A percentile compares a stretch with the other conserved stretches of the same genome.
Evolutionary conservation across 768 basidiomycete species (phyloP).

Genomic region (Gelatoporia subvermispora): DNA sequence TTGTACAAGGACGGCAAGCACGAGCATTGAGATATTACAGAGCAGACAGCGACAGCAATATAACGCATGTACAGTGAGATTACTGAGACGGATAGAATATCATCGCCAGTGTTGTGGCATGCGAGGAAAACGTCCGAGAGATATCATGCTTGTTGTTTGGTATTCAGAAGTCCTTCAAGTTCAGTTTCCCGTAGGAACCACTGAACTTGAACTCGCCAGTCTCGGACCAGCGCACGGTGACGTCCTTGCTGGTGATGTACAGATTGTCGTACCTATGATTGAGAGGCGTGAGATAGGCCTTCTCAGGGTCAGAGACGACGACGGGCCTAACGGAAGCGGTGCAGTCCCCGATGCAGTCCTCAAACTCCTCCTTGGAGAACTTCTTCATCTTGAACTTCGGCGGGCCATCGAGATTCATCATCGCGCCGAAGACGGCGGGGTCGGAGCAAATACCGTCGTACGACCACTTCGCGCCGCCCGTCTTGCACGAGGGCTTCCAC

Average conservation of each 20-base stretch:
- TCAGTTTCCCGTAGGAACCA: conserved; percentile 45
- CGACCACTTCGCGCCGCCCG: conserved; percentile 40
- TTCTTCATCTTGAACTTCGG: conserved; percentile 49
- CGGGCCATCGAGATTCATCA: conserved; percentile 38
- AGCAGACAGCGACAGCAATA: too few relatives aligned
- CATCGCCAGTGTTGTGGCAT: too few relatives aligned
- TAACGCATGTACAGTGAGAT: too few relatives aligned
- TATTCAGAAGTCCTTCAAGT: too few relatives aligned
- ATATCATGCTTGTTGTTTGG: too few relatives aligned
- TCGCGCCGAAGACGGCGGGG: conserved; percentile 41
- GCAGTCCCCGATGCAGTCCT: conserved; percentile 21
- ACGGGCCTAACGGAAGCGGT: conserved; percentile 32
- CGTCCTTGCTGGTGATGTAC: conserved; percentile 34
- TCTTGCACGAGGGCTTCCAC: conserved; percentile 51
- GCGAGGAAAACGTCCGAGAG: too few relatives aligned
- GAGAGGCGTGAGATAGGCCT: background rate
- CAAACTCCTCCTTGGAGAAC: conserved; percentile 17
- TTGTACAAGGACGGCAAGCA: too few relatives aligned
- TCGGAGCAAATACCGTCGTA: conserved; percentile 50
- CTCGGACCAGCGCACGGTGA: conserved; percentile 42
- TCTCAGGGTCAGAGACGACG: background rate
- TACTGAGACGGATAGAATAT: too few relatives aligned
- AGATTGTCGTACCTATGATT: conserved; percentile 37
- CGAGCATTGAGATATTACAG: too few relatives aligned
- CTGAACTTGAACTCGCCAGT: conserved; percentile 56